phyloP scores from a whole-genome alignment of 225 moss, liverwort and hornwort species.

The Physcomitrium patens region DNA sequence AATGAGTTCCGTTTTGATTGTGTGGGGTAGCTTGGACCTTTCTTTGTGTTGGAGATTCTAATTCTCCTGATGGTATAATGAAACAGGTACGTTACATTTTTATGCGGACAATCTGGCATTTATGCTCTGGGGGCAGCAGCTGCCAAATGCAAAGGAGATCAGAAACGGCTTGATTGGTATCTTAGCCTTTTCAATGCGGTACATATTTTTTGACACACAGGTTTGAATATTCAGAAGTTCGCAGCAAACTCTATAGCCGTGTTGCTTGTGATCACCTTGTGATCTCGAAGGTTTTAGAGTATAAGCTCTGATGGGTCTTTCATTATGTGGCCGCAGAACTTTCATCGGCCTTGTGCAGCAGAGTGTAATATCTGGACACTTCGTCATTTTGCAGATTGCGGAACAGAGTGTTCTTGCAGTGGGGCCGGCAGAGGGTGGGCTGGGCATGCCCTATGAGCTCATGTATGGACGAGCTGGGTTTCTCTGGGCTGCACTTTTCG shows the following conservation, averaged over 20 bases:
- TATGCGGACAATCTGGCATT: slow-evolving; percentile 69
- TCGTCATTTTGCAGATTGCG: slow-evolving; percentile 60
- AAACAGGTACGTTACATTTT: slow-evolving; percentile 80
- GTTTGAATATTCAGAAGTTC: neutral
- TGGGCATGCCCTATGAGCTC: slow-evolving; percentile 68
- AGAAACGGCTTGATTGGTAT: slow-evolving; percentile 70
- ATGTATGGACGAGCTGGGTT: slow-evolving; percentile 94
- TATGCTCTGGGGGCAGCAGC: slow-evolving; percentile 94
- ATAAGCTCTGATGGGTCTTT: neutral
- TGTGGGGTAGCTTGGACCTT: slow-evolving; percentile 21
- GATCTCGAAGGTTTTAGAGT: neutral
- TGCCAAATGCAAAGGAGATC: slow-evolving; percentile 80
- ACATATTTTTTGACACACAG: neutral
- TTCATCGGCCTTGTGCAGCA: slow-evolving; percentile 7
- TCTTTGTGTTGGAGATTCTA: neutral
- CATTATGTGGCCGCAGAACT: neutral
- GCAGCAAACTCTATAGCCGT: slow-evolving; percentile 15
- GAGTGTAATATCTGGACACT: slow-evolving; percentile 7
- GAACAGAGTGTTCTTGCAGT: slow-evolving; percentile 78
- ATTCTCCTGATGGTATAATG: slow-evolving; percentile 34
- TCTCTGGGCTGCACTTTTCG: slow-evolving; percentile 84
- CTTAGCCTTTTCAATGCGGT: slow-evolving; percentile 87
- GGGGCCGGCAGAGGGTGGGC: slow-evolving; percentile 87
- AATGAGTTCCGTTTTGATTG: slow-evolving; percentile 20
- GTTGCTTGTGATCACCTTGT: neutral